Conservation (phyloP, 2,329 filamentous ascomycete genomes). For the Alternaria longipes region DNA sequence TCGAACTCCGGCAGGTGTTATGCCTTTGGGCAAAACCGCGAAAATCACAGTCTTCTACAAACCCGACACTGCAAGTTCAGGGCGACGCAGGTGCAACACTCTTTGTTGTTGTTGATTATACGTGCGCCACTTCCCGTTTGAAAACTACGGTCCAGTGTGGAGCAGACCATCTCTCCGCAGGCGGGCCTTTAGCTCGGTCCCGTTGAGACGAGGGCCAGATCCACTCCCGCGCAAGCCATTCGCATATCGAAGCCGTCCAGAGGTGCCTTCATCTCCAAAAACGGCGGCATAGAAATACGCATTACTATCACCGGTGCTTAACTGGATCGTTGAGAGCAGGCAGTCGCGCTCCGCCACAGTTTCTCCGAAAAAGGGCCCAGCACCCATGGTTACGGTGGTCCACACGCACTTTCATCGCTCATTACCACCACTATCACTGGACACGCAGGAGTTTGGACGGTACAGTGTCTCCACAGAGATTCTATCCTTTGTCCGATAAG, state of each 20-base stretch:
- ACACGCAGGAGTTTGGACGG: background rate
- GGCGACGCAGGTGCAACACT: background rate
- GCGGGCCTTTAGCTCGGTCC: constrained; percentile 19
- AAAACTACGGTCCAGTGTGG: constrained; percentile 21
- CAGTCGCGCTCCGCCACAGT: background rate
- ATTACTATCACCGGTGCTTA: background rate
- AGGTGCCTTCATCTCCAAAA: background rate
- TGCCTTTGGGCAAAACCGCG: constrained; percentile 8
- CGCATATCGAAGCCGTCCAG: constrained; percentile 2
- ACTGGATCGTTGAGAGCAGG: background rate
- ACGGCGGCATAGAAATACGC: background rate
- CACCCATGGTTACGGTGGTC: constrained; percentile 8
- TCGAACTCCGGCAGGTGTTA: constrained; percentile 11
- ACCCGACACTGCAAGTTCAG: constrained; percentile 3
- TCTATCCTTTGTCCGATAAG: background rate
- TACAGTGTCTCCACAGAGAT: background rate
- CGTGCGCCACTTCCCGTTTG: constrained; percentile 23
- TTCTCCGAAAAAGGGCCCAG: background rate
- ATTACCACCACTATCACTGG: constrained; percentile 5
- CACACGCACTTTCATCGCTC: background rate
- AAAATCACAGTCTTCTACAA: constrained; percentile 10
- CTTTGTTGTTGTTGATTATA: background rate
- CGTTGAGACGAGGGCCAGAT: constrained; percentile 7
- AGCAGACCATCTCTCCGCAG: constrained; percentile 11
- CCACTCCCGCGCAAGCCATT: constrained; percentile 11